These are phyloP conservation scores for Starmera pachycereana DNA, from an alignment of 805 yeast genomes.

Conservation along the genomic window DNA sequence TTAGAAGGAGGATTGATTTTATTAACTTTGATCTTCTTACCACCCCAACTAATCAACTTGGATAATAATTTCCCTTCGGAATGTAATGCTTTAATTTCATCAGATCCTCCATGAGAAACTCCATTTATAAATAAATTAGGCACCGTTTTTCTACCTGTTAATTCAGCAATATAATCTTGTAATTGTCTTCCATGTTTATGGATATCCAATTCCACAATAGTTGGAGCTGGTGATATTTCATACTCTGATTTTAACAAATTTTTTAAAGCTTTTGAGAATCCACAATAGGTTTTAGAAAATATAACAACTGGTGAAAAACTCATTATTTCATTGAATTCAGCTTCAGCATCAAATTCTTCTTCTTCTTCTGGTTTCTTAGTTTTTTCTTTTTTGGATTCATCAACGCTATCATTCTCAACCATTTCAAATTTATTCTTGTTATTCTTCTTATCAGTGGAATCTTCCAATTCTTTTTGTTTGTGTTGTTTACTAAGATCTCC, in stretches of 20 bases:
- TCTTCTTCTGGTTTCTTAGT: conserved; percentile 4
- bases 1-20: conserved; percentile 52
- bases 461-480: conserved; percentile 1
- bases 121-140: conserved; percentile 80
- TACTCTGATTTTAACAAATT: conserved; percentile 52
- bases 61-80: conserved; percentile 41
- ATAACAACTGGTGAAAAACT: conserved; percentile 54
- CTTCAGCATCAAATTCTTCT: conserved; percentile 35
- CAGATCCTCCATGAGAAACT: conserved; percentile 78
- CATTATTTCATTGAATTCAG: conserved; percentile 47
- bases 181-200: conserved; percentile 68
- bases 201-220: conserved; percentile 72
- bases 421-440: not conserved
- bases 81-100: conserved; percentile 63
- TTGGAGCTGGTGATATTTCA: conserved; percentile 60
- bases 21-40: conserved; percentile 35
- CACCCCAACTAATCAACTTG: conserved; percentile 54
- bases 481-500: not conserved
- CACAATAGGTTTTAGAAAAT: conserved; percentile 51
- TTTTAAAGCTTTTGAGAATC: conserved; percentile 67
- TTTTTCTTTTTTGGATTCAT: too few species aligned
- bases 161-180: conserved; percentile 57
- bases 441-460: not conserved
- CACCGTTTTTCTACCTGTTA: conserved; percentile 77
- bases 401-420: not conserved